Conservation (phyloP, 1,139 yeast species). For the Eremothecium sinecaudum region DNA sequence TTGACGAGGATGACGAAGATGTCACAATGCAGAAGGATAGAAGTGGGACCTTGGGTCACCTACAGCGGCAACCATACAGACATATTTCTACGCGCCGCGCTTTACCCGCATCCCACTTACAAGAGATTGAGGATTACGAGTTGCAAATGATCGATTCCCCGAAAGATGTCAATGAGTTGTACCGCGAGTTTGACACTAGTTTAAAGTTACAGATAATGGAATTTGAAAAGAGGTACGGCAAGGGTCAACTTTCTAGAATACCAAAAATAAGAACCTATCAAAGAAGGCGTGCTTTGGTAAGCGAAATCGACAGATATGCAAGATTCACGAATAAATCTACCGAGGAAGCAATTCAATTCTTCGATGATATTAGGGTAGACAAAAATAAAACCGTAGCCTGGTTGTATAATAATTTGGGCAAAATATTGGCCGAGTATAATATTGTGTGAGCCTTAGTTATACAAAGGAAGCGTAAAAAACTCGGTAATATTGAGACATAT, state of each 20-base stretch:
- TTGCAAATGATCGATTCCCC: constrained; percentile 17
- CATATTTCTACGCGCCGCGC: constrained; percentile 9
- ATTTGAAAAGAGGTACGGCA: constrained; percentile 18
- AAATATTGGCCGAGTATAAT: constrained; percentile 12
- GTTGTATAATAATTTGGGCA: constrained; percentile 18
- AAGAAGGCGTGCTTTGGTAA: constrained; percentile 20
- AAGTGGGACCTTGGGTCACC: neutral
- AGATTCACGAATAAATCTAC: constrained; percentile 9
- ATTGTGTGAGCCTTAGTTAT: constrained; percentile 3
- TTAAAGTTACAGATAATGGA: constrained; percentile 15
- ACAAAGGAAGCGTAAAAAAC: neutral
- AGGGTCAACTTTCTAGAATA: constrained; percentile 18
- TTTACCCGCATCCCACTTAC: constrained; percentile 5
- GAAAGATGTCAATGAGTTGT: constrained; percentile 15
- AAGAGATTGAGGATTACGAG: constrained; percentile 13
- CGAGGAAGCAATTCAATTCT: constrained; percentile 14
- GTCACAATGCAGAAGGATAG: constrained; percentile 7
- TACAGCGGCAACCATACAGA: constrained; percentile 6
- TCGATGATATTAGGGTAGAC: constrained; percentile 14
- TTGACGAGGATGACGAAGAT: constrained; percentile 9
- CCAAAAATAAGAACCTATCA: constrained; percentile 23
- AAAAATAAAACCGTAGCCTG: constrained; percentile 19
- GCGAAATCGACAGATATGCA: constrained; percentile 19
- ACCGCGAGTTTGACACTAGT: constrained; percentile 16
- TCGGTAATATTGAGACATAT: neutral